These are phyloP conservation scores for Puya raimondii DNA, from an alignment of 176 grass and related monocot species.

Conservation along the genomic window DNA sequence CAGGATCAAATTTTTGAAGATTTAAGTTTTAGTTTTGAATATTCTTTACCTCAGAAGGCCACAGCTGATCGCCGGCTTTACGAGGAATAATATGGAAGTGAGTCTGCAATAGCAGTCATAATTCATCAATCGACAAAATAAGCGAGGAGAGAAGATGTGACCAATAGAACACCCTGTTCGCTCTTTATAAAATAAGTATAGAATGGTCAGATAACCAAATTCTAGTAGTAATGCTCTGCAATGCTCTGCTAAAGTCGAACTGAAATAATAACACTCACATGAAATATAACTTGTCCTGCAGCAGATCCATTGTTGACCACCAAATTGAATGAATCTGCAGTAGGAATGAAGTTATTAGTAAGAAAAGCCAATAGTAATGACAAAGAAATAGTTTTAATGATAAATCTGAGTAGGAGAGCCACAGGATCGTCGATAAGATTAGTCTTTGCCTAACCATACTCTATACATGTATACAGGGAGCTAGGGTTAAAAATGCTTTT, in stretches of 20 bases:
- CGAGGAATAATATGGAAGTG: slow-evolving; percentile 87
- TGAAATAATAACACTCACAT: slow-evolving; percentile 35
- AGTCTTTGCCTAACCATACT: no score
- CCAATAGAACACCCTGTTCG: no score
- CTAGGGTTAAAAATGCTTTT: no score
- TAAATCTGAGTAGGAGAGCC: no score
- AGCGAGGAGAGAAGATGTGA: neutral
- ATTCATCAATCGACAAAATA: neutral
- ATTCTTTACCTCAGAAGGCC: slow-evolving; percentile 60
- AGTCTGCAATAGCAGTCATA: slow-evolving; percentile 43
- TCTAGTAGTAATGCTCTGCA: neutral
- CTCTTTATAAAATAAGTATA: no score
- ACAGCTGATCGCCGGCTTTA: slow-evolving; percentile 55
- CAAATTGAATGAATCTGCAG: slow-evolving; percentile 80
- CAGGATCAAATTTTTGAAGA: neutral
- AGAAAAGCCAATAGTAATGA: neutral
- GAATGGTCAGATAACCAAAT: neutral
- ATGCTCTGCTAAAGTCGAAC: neutral
- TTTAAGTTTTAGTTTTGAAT: neutral
- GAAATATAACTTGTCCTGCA: slow-evolving; percentile 77
- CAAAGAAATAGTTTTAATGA: neutral
- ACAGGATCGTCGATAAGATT: no score
- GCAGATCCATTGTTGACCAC: slow-evolving; percentile 67
- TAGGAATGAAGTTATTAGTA: neutral
- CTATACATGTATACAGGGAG: no score